Conservation (phyloP, 441 rosid species). For the Syzygium syzygioides region DNA sequence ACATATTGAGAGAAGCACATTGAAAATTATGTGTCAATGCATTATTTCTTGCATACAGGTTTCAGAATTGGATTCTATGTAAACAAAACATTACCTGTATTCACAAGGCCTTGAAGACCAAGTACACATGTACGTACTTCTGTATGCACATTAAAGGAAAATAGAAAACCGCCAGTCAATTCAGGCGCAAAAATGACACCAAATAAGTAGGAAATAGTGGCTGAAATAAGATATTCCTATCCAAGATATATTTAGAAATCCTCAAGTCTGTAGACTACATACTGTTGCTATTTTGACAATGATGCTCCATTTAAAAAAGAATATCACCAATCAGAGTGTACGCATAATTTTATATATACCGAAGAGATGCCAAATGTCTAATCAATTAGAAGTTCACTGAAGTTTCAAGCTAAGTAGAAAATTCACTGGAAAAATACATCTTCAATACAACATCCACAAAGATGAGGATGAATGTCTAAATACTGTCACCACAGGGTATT, state of each 20-base stretch:
- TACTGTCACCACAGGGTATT: neutral
- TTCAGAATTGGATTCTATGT: neutral
- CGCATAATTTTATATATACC: neutral
- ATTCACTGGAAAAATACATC: neutral
- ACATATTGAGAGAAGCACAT: neutral
- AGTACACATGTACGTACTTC: constrained; percentile 51
- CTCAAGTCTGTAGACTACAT: neutral
- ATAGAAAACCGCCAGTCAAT: neutral
- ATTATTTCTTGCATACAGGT: neutral
- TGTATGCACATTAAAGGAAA: constrained; percentile 14
- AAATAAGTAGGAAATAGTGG: neutral
- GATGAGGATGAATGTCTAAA: neutral
- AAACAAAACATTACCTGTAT: constrained; percentile 39
- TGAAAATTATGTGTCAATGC: neutral
- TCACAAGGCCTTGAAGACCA: constrained; percentile 52
- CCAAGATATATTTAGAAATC: neutral
- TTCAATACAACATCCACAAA: neutral
- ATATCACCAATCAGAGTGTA: neutral
- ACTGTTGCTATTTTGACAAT: neutral
- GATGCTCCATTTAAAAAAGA: neutral
- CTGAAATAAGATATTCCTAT: neutral
- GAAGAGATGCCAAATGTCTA: neutral
- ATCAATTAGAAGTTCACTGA: neutral
- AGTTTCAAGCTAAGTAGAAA: neutral
- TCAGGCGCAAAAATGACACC: neutral